Base-by-base conservation (phyloP, 768 basidiomycete species). In the Pulveroboletus sp. region DNA sequence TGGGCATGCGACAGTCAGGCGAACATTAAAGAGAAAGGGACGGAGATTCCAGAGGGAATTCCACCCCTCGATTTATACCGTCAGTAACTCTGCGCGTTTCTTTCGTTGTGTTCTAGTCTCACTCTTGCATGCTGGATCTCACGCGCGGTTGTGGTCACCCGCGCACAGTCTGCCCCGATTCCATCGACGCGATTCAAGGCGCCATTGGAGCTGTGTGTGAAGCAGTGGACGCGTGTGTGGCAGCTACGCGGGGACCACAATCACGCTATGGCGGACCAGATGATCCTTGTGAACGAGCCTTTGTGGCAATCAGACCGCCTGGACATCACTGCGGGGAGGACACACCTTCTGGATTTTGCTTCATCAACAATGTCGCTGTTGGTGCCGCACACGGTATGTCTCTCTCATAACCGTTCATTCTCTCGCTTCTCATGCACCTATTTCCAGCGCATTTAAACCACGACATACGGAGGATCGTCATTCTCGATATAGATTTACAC, bases 271-370 rank as follows among this genome's bases (percentile, higher is more conserved):
- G 22, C 17, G 50, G 35, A 46, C 43, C 27, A 10, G 50, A 49
- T 9, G 44, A 41, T 55, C 57, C 31, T 37, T 67, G 32, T 45
- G 69, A 50, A 71, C 58, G 70, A 8, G 89, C 88, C 0, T 97
- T 97, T 64, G 91, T 90, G 10, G 85, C 83, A 0, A 77, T 96
- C 17, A 72, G 94, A 43, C 94, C 93, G 0, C 94, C 94, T 0
- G 94, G 95, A 2, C 93, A 96, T 73, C 93, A 97, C 58, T 95
- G 93, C 61, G 89, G 89, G 2, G 92, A 93, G 67, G 82, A 93
- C 51, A 80, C 81, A 0, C 95, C 95, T 0, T 85, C 82, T 10
- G 95, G 95, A 0, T 98, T 97, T 65, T 97, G 95, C 67, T 96
- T 94, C 58, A 78, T 96, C 26, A 97, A 97, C 56, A 99, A 98